Evolutionary conservation across 495 filamentous ascomycete species (phyloP), one percentile per base, ranked within the genome.

Genomic region (Lepidopterella palustris): DNA sequence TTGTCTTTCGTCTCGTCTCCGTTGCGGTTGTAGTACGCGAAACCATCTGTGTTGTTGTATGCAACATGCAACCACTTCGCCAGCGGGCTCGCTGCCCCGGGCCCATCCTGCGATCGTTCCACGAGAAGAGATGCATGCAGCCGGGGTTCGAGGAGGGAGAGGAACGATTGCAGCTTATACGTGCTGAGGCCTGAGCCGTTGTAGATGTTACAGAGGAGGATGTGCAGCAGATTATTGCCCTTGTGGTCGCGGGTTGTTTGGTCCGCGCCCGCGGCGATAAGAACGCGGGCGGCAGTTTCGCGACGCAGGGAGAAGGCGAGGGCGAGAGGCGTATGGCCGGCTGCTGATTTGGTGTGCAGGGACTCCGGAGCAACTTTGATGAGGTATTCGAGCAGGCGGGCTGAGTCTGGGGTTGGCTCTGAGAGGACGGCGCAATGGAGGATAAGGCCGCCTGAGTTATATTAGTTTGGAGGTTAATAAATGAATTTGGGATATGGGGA

Each of bases 381-480:
- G 2, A 89, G 70, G 60, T 87, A 87, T 47, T 82, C 72, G 32
- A 90, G 73, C 15, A 89, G 68, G n/a, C 73, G 72, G 26, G 70
- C 70, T 0, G 79, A 74, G 3, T 76, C 67, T 11, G 72, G 68
- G 6, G 55, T 62, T 0, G 68, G 61, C 0, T 64, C 35, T 0
- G 76, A 73, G 48, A 84, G 72, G 5, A 90, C 74, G 1, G 85
- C 87, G 57, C 78, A 81, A 68, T 90, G 87, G 20, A 90, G 76
- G 13, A 83, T 75, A 32, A 88, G 74, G 6, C 88, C 66, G 6
- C 23, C 64, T 69, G 74, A 21, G 0, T 24, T 27, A 25, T 31
- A 42, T 57, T n/a, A 13, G 53, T 59, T 29, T 20, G 18, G 40
- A 32, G 48, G 21, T 51, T 24, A 23, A 45, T 21, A 40, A 32